Base-by-base conservation (phyloP, 176 grass and related monocot species). In the Poa annua region DNA sequence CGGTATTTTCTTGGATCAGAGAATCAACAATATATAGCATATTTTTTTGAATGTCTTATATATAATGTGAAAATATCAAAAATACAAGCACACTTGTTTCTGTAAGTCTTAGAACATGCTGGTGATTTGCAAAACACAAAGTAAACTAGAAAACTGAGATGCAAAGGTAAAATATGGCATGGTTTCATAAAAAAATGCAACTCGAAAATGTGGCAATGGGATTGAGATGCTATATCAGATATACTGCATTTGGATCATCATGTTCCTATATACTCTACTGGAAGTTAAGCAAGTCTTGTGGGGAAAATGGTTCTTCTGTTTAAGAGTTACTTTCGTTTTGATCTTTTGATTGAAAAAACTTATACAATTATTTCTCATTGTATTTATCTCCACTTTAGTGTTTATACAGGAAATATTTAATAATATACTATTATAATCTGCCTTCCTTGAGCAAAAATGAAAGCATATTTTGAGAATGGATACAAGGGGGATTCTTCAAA, bases 171-270 rank as follows among this genome's bases (percentile, higher is more conserved):
- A 29, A 41, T 16, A 17, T 60, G 54, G 74, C 20, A 11, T 41
- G 74, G 13, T 77, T 14, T 77, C 12, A 22, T 39, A 77, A 60
- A 59, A 7, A 77, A 77, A 77, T 12, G 15, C 11, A 14, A 44
- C 13, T 42, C 21, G 5, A 44, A 26, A 42, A 44, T 25, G n/a
- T 6, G 14, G 8, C 7, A 2, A 16, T 41, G 19, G 2, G 44
- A 45, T 45, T 45, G 44, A 45, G 44, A 12, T 45, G 44, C 44
- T 45, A 45, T 9, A 45, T 3, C 44, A 45, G 44, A 45, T 45
- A 45, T 24, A 49, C 1, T 11, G 44, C 47, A 29, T 19, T 24
- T 7, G 45, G 24, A 0, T 60, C 20, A 2, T 60, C 20, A 48
- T 63, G 17, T 63, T 78, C 38, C 56, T 63, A 45, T 12, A 24